Evolutionary conservation across 768 basidiomycete genomes (phyloP).

Genomic region (Termitomyces heimii): DNA sequence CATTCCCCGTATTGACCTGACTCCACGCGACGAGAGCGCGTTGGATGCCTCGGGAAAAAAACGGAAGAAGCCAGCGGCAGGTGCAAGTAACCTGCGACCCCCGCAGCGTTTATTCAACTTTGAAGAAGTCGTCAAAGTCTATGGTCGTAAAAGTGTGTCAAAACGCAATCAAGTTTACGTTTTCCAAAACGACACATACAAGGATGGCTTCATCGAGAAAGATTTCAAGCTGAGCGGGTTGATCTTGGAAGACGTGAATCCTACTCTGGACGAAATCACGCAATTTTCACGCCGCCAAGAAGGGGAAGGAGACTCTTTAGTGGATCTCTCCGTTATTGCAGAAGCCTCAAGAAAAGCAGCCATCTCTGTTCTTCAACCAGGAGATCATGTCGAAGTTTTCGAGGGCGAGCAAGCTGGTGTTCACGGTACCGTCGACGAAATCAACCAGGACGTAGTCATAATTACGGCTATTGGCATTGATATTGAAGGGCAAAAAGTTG

Average conservation of each 20-base stretch:
- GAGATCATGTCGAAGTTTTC: conserved; percentile 95
- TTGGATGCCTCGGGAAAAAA: conserved; percentile 61
- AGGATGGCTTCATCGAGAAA: conserved; percentile 94
- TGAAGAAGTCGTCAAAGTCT: conserved; percentile 86
- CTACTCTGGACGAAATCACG: conserved; percentile 95
- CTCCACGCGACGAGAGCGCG: conserved; percentile 73
- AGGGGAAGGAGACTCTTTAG: conserved; percentile 58
- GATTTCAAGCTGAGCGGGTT: conserved; percentile 82
- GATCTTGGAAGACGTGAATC: conserved; percentile 84
- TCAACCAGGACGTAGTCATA: conserved; percentile 81
- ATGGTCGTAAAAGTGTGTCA: conserved; percentile 70
- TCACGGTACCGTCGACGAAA: conserved; percentile 87
- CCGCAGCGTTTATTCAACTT: conserved; percentile 91
- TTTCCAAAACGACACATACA: conserved; percentile 91
- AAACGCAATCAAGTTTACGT: conserved; percentile 73
- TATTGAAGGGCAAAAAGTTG: conserved; percentile 81
- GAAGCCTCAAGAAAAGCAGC: conserved; percentile 89
- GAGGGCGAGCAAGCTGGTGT: conserved; percentile 95
- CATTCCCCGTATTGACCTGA: conserved; percentile 96
- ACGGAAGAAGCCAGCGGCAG: conserved; percentile 55
- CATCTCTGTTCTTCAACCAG: conserved; percentile 93
- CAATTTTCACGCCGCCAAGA: conserved; percentile 78
- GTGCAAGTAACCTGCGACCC: conserved; percentile 64
- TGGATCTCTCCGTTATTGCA: conserved; percentile 87
- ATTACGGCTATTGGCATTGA: conserved; percentile 78